Base-by-base conservation (phyloP, 2,329 filamentous ascomycete genomes). In the Ophiostoma pallidulum region DNA sequence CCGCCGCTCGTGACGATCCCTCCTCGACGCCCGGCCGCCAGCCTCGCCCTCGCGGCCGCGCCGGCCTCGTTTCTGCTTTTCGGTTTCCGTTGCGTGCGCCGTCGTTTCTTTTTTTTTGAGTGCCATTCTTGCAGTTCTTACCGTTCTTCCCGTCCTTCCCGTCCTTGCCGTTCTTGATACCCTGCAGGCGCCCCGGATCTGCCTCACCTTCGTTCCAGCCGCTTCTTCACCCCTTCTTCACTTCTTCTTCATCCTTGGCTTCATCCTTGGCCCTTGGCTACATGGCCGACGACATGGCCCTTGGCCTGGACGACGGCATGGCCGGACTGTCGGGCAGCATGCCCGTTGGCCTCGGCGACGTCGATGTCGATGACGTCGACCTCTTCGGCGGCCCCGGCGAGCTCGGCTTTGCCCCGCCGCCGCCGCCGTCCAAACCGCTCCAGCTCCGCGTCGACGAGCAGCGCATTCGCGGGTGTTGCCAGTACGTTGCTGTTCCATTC, bases 401-500 rank as follows among this genome's bases (percentile, higher is more conserved):
- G 39, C 65, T 84, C 14, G 67, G 74, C 12, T 64, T 80, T 19
- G 66, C 75, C 20, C 57, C 70, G 8, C 64, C 71, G 7, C 64
- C 71, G 4, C 49, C 52, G 2, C 70, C 74, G 12, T 72, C 77
- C 47, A 86, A 84, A 62, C 78, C 83, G 48, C 73, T 94, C 18
- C 74, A 80, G 29, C 77, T 82, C 58, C 77, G 86, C 48, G 65
- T 95, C 32, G 85, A 92, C 61, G 85, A 94, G 58, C 71, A 92
- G 56, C 79, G 84, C 54, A 70, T 75, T 49, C 77, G 77, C 50
- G 88, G 88, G 14, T 92, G 86, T 62, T 87, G 82, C 71, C 84
- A 89, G 88, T 92, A 78, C 67, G 81, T 47, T n/a, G n/a, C n/a
- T n/a, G n/a, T n/a, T n/a, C n/a, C n/a, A n/a, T n/a, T n/a, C n/a